phyloP scores from a whole-genome alignment of 208 protist genomes.

The Leishmania mexicana region DNA sequence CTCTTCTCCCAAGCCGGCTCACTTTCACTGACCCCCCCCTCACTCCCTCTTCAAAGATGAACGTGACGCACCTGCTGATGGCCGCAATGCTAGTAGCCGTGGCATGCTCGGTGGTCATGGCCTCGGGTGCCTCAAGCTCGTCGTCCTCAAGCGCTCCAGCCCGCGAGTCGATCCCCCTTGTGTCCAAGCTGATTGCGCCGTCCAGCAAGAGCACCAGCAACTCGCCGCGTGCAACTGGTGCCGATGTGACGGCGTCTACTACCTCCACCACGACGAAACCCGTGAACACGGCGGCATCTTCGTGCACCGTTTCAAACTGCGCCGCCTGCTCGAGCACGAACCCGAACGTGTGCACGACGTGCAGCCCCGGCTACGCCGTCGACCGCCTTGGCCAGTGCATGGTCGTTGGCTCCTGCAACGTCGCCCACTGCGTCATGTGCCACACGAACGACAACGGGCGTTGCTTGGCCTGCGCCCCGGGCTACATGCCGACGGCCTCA shows the following conservation, averaged over 20 bases:
- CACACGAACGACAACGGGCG: neutral
- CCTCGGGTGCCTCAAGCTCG: neutral
- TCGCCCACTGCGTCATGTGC: slow-evolving; percentile 1
- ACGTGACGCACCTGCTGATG: neutral
- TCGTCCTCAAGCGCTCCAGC: neutral
- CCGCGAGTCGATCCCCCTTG: no score
- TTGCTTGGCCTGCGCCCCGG: neutral
- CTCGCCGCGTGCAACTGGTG: neutral
- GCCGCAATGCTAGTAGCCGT: neutral
- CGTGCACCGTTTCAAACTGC: neutral
- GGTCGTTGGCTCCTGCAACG: slow-evolving; percentile 6
- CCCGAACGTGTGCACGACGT: slow-evolving; percentile 1
- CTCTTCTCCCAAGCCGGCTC: neutral
- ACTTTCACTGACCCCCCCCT: neutral
- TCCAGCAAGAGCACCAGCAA: neutral
- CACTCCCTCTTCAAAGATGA: neutral
- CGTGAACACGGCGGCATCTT: neutral
- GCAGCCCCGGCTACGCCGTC: slow-evolving; percentile 2
- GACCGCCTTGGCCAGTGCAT: slow-evolving; percentile 2
- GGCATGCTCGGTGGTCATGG: neutral
- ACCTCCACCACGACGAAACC: neutral
- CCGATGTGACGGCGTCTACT: neutral
- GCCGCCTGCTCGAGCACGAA: neutral
- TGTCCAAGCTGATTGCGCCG: no score
- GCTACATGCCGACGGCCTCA: neutral